These are phyloP conservation scores for Talaromyces amestolkiae DNA, from an alignment of 2,329 filamentous ascomycete species.

Conservation along the genomic window DNA sequence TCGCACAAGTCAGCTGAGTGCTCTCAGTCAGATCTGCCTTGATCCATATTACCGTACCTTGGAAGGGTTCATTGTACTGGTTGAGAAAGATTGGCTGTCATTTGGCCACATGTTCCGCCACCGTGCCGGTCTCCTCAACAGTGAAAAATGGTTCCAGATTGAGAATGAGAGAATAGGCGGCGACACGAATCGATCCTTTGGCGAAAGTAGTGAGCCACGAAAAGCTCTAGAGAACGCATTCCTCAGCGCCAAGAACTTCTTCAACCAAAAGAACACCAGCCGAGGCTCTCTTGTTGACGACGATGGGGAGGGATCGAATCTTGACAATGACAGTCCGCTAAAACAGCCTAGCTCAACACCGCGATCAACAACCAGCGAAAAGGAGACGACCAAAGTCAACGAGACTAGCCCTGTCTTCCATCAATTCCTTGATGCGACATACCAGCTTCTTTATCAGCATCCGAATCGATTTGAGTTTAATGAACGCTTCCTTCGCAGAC, in stretches of 20 bases:
- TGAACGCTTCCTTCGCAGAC: slow-evolving; percentile 81
- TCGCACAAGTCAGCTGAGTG: slow-evolving; percentile 89
- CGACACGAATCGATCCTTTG: slow-evolving; percentile 40
- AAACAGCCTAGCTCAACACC: slow-evolving; percentile 38
- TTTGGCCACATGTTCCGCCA: slow-evolving; percentile 98
- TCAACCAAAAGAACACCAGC: slow-evolving; percentile 73
- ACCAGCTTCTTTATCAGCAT: slow-evolving; percentile 81
- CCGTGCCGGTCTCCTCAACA: slow-evolving; percentile 80
- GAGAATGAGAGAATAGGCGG: slow-evolving; percentile 76
- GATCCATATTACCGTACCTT: slow-evolving; percentile 94
- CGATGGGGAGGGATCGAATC: slow-evolving; percentile 52
- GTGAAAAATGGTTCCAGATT: slow-evolving; percentile 89
- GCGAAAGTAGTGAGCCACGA: slow-evolving; percentile 48
- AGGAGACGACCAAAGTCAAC: slow-evolving; percentile 71
- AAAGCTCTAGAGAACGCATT: slow-evolving; percentile 85
- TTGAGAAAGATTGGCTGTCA: slow-evolving; percentile 97
- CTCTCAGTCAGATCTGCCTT: slow-evolving; percentile 85
- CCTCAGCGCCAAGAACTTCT: slow-evolving; percentile 81
- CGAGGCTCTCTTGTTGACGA: slow-evolving; percentile 63
- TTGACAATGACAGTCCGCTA: slow-evolving; percentile 46
- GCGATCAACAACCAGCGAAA: slow-evolving; percentile 47
- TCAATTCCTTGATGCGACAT: slow-evolving; percentile 92
- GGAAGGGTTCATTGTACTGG: slow-evolving; percentile 87
- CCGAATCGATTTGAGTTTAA: slow-evolving; percentile 94
- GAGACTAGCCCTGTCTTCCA: slow-evolving; percentile 97